Base-by-base conservation (phyloP, 768 basidiomycete genomes). In the Boletus bicolor region DNA sequence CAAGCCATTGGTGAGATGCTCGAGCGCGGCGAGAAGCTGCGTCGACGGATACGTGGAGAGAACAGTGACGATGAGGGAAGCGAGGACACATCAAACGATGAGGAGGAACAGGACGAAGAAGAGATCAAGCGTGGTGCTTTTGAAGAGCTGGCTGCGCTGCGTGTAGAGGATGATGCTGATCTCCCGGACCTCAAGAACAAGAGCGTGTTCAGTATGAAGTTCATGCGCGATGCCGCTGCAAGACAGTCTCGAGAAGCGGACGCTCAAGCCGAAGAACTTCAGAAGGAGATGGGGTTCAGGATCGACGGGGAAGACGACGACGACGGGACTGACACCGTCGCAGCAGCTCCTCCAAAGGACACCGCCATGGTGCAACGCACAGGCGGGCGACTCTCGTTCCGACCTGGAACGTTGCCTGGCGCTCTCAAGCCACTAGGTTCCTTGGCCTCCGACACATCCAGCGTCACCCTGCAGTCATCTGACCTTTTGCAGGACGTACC, bases 161-260 rank as follows among this genome's bases (percentile, higher is more conserved):
- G 82, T 21, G 66, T 68, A 10, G 73, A 77, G 35, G 77, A 71
- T 10, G 70, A 69, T 12, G 68, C 57, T 3, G 65, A 62, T 32
- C 61, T 53, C 7, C 44, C 53, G 14, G 66, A 59, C 14, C 55
- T 59, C 44, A 72, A 74, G 65, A 82, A 77, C 47, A 89, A 87
- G 72, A 83, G 89, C 57, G 80, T 98, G 10, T 89, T 97, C 68
- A 81, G 84, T 59, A 98, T 98, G 97, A 98, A 97, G 74, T 99
- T 98, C 73, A 99, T 99, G 96, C 87, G 89, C 70, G 88, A 94
- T 44, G 95, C 93, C 0, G 85, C 89, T 76, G 82, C 82, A 5
- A 78, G 91, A 59, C 81, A 86, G 80, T 62, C 75, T 69, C 65
- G 26, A 9, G 77, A 78, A 51, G 83, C 82, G 1, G 77, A 86